Evolutionary conservation across 2,329 filamentous ascomycete genomes (phyloP), one percentile per base, ranked within the genome.

Genomic region (Nigrograna mackinnonii): DNA sequence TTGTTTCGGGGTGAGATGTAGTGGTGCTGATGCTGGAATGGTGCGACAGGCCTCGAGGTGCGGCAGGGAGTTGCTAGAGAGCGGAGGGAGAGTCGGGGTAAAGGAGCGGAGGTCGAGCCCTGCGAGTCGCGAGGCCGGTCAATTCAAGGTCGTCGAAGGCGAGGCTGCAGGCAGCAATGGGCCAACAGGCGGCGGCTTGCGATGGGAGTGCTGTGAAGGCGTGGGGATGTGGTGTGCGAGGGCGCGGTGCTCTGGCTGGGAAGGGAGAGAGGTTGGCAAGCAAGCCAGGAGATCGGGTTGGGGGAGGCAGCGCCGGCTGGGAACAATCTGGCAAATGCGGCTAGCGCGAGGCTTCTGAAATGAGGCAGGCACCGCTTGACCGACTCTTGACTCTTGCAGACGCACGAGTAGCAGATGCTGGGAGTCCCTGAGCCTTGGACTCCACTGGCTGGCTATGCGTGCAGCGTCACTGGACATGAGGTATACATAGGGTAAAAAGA

Each of bases 101-200:
- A 66, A 67, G 63, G 60, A 66, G 62, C 60, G 63, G 53, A 54
- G 54, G 51, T 54, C n/a, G n/a, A n/a, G n/a, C n/a, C n/a, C n/a
- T n/a, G n/a, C n/a, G n/a, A 17, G 31, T 9, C 24, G 24, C 31
- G 31, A 33, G 31, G 13, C 31, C 18, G 31, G 18, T 43, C 49
- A 47, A 47, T 43, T 54, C 51, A 52, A 51, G 57, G 52, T 53
- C 49, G 51, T 46, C 45, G 48, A 52, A 46, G 41, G 49, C 41
- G 53, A 50, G 14, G 24, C 24, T 12, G 24, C 47, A n/a, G n/a
- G 51, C 47, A 45, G 57, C 54, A 53, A 50, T 46, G 42, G 46
- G 46, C 20, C 33, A 41, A 45, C 50, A 14, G 58, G 49, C 43
- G 39, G 44, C 47, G 56, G 49, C 54, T 57, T 55, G 55, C 50